A percentile compares a stretch with the other conserved stretches of the same genome.
These are phyloP conservation scores for Umbelopsis sp. DNA, from an alignment of 192 early-diverging fungal genomes.

Conservation along the genomic window DNA sequence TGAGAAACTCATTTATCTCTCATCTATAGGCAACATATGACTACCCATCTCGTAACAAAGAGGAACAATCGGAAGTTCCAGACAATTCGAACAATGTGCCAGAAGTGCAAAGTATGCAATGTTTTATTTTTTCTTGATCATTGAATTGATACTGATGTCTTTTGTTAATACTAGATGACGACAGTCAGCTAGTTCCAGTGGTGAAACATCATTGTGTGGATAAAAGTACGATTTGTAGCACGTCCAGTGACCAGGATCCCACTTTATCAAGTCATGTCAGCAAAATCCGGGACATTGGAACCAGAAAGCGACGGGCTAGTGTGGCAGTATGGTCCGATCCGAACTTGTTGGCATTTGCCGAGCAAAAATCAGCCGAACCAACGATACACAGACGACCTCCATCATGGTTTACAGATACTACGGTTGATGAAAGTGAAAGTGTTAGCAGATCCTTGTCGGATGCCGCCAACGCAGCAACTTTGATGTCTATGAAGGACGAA, in stretches of 20 bases:
- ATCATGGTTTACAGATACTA: constrained; percentile 13
- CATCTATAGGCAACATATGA: too few relatives aligned
- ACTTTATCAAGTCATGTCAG: constrained; percentile 39
- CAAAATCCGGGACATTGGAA: constrained; percentile 37
- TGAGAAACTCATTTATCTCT: too few relatives aligned
- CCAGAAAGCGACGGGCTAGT: constrained; percentile 57
- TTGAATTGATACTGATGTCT: not conserved
- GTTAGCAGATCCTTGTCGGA: not conserved
- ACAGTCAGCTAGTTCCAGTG: not conserved
- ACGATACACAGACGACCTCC: constrained; percentile 18
- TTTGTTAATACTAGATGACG: not conserved
- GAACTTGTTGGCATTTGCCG: constrained; percentile 65
- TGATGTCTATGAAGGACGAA: constrained; percentile 30
- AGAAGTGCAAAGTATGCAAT: not conserved
- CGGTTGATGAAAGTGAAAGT: not conserved
- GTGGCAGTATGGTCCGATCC: constrained; percentile 84
- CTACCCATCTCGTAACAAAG: too few relatives aligned
- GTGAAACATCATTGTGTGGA: not conserved
- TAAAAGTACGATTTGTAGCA: constrained; percentile 22
- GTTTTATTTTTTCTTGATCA: not conserved
- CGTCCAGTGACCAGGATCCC: constrained; percentile 40
- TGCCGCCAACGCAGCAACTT: not conserved
- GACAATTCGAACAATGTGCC: too few relatives aligned
- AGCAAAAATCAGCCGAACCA: constrained; percentile 37
- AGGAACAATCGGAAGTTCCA: too few relatives aligned